Conservation (phyloP, 73 alveolate genomes). For the Uronychia binucleata region DNA sequence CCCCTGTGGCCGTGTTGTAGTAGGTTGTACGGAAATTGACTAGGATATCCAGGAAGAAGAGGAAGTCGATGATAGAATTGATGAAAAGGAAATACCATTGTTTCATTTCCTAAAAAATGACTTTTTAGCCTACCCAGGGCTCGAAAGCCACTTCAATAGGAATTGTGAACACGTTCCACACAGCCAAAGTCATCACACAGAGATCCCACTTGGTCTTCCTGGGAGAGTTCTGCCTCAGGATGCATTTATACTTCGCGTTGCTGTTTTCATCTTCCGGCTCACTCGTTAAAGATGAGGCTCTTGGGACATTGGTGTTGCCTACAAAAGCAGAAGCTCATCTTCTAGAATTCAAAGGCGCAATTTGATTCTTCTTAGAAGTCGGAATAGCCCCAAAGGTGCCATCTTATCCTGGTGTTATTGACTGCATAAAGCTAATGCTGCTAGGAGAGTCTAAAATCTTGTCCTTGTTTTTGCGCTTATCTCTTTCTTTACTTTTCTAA, state of each 20-base stretch:
- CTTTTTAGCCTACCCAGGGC: slow-evolving; percentile 14
- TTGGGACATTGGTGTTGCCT: not conserved
- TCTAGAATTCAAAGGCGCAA: too few species aligned
- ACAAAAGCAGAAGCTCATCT: too few species aligned
- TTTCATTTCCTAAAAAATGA: slow-evolving; percentile 4
- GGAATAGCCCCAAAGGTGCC: too few species aligned
- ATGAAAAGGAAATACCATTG: not conserved
- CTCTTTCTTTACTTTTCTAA: not conserved
- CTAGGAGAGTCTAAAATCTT: not conserved
- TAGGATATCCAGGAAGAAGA: slow-evolving; percentile 54
- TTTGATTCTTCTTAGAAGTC: too few species aligned
- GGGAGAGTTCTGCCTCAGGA: slow-evolving; percentile 56
- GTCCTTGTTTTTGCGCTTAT: not conserved
- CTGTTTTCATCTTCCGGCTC: not conserved
- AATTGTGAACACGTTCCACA: not conserved
- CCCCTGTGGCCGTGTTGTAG: slow-evolving; percentile 66
- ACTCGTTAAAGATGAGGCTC: not conserved
- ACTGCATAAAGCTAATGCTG: not conserved
- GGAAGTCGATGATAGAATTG: slow-evolving; percentile 47
- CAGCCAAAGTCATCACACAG: slow-evolving; percentile 8
- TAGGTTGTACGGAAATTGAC: slow-evolving; percentile 68
- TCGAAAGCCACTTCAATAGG: slow-evolving; percentile 14
- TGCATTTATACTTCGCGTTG: not conserved
- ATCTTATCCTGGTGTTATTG: too few species aligned
- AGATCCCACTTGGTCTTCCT: slow-evolving; percentile 17